A percentile compares a stretch with the other conserved stretches of the same genome.
Conservation (phyloP, 2,329 filamentous ascomycete genomes). For the Ophiostoma montium region DNA sequence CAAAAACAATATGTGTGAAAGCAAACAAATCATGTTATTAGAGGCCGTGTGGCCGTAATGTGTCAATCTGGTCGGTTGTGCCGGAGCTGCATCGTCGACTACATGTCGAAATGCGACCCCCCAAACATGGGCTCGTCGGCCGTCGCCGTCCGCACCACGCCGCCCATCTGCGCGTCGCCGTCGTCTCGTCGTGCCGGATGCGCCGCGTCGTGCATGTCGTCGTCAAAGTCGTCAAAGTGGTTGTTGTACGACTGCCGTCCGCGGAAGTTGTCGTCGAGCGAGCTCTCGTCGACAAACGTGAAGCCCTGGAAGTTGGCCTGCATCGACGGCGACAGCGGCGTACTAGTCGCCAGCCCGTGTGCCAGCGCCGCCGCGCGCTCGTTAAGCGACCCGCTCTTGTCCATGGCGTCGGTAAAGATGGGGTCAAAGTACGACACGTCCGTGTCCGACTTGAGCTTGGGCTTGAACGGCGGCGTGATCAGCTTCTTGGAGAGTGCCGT, state of each 20-base stretch:
- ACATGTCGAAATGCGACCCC: constrained; percentile 49
- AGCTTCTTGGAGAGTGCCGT: constrained; percentile 75
- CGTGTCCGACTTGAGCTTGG: constrained; percentile 86
- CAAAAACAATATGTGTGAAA: neutral
- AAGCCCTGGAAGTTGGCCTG: constrained; percentile 98
- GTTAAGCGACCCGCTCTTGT: constrained; percentile 76
- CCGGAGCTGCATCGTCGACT: too few species aligned
- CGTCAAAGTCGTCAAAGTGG: constrained; percentile 26
- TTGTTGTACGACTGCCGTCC: constrained; percentile 29
- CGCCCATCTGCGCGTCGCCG: constrained; percentile 47
- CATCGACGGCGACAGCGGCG: constrained; percentile 84
- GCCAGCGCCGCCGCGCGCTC: constrained; percentile 79
- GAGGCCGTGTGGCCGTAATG: too few species aligned
- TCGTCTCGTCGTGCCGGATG: constrained; percentile 14
- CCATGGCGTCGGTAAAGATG: constrained; percentile 90
- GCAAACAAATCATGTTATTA: too few species aligned
- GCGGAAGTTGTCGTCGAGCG: constrained; percentile 73
- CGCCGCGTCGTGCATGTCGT: constrained; percentile 47
- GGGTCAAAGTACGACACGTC: constrained; percentile 98
- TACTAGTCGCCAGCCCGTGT: constrained; percentile 74
- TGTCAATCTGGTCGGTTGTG: too few species aligned
- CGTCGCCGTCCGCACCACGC: constrained; percentile 42
- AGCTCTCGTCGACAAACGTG: constrained; percentile 96
- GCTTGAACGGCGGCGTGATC: constrained; percentile 93
- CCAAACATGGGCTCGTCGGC: constrained; percentile 52